phyloP scores from a whole-genome alignment of 1,284 basidiomycete species.

The Volvariella volvacea region DNA sequence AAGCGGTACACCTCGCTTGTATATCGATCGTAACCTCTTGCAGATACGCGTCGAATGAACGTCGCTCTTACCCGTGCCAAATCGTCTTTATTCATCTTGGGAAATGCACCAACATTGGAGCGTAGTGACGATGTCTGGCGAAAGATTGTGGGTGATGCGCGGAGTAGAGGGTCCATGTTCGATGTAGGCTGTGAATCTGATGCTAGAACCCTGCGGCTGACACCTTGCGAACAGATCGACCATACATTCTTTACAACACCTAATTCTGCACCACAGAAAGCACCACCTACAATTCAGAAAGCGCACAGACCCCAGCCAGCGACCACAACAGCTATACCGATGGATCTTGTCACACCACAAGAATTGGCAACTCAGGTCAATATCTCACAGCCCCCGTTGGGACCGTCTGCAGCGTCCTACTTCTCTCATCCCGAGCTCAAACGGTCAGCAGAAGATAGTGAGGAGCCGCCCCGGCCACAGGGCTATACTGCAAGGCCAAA shows the following conservation, averaged over 20 bases:
- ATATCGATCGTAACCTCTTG: constrained; percentile 3
- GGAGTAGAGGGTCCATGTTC: constrained; percentile 42
- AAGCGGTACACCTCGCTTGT: constrained; percentile 13
- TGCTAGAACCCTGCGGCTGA: no score
- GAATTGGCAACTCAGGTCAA: constrained; percentile 12
- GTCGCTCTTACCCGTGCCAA: constrained; percentile 95
- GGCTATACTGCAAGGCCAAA: no score
- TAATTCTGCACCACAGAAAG: neutral
- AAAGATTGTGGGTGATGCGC: constrained; percentile 73
- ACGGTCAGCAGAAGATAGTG: no score
- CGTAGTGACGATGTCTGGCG: constrained; percentile 80
- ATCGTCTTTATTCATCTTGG: constrained; percentile 91
- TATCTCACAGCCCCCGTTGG: no score
- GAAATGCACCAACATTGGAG: constrained; percentile 83
- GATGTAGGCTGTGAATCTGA: constrained; percentile 35
- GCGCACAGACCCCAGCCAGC: constrained; percentile 11
- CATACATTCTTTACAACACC: constrained; percentile 26
- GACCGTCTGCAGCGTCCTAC: no score
- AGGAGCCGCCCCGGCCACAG: no score
- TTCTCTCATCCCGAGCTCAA: no score
- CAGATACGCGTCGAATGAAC: constrained; percentile 90
- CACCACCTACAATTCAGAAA: constrained; percentile 4
- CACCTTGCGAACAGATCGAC: constrained; percentile 18
- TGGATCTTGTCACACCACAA: constrained; percentile 26
- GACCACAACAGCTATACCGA: constrained; percentile 5